phyloP scores from a whole-genome alignment of 331 rosid genomes.

The Phaseolus coccineus region DNA sequence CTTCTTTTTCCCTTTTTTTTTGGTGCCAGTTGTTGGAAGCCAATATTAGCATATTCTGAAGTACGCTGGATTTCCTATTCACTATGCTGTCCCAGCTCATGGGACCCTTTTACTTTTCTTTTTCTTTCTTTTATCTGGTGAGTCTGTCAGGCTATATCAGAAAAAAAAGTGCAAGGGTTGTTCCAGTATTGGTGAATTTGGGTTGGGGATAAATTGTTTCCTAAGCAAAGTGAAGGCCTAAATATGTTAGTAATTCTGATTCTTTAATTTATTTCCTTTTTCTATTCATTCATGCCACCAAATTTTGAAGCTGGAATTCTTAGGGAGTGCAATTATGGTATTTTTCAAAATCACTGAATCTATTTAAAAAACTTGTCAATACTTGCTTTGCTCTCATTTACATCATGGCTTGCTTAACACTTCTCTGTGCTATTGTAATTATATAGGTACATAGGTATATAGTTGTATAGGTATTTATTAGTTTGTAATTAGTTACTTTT shows the following conservation, averaged over 20 bases:
- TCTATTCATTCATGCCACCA: not conserved
- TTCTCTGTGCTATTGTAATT: not conserved
- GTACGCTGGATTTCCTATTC: slow-evolving; percentile 38
- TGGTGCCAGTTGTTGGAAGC: slow-evolving; percentile 38
- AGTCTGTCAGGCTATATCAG: slow-evolving; percentile 26
- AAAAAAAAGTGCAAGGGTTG: slow-evolving; percentile 37
- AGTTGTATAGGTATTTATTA: not conserved
- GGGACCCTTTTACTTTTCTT: slow-evolving; percentile 35
- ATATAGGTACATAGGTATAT: too few species aligned
- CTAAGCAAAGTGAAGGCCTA: slow-evolving; percentile 37
- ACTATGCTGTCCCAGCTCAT: slow-evolving; percentile 38
- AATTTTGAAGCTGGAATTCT: slow-evolving; percentile 13
- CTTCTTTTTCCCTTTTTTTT: slow-evolving; percentile 16
- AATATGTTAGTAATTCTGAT: slow-evolving; percentile 3
- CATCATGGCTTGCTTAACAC: not conserved
- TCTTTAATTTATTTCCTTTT: slow-evolving; percentile 22
- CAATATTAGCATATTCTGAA: slow-evolving; percentile 30
- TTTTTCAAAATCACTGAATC: not conserved
- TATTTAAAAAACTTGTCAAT: not conserved
- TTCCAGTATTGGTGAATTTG: slow-evolving; percentile 29
- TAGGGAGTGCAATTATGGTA: not conserved
- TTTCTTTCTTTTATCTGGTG: slow-evolving; percentile 14
- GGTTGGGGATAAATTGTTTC: slow-evolving; percentile 28
- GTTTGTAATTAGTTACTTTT: not conserved
- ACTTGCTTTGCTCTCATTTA: not conserved